These are phyloP conservation scores for Lathyrus oleraceus DNA, from an alignment of 306 rosid genomes.

Conservation along the genomic window DNA sequence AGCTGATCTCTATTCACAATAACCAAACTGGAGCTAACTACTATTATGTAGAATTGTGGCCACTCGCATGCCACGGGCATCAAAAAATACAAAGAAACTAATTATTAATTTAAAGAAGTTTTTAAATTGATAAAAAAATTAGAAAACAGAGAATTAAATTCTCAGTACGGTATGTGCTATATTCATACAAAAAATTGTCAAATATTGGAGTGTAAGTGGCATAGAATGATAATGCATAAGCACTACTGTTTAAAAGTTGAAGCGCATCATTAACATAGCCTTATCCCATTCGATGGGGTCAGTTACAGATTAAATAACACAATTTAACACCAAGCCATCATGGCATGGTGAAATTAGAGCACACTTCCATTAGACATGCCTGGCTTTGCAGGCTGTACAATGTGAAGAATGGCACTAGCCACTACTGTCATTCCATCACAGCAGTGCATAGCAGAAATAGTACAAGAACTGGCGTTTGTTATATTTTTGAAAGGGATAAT, in stretches of 20 bases:
- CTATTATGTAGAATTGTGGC: not conserved
- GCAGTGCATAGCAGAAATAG: not conserved
- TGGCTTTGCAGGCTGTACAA: not conserved
- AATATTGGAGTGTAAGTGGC: not conserved
- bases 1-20: conserved; percentile 8
- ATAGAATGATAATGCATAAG: not conserved
- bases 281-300: not conserved
- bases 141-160: conserved; percentile 3
- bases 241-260: not conserved
- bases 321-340: not conserved
- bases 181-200: not conserved
- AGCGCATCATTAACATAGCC: not conserved
- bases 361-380: not conserved
- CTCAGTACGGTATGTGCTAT: not conserved
- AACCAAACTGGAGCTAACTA: conserved; percentile 24
- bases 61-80: conserved; percentile 7
- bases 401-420: not conserved
- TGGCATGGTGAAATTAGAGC: conserved; percentile 18
- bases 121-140: not conserved
- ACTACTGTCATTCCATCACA: not conserved
- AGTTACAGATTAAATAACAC: not conserved
- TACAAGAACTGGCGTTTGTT: not conserved
- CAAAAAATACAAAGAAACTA: conserved; percentile 1
- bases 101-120: not conserved
- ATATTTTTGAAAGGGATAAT: not conserved